Evolutionary conservation across 208 protist genomes (phyloP).

Genomic region (Wallacemonas rigidus): DNA sequence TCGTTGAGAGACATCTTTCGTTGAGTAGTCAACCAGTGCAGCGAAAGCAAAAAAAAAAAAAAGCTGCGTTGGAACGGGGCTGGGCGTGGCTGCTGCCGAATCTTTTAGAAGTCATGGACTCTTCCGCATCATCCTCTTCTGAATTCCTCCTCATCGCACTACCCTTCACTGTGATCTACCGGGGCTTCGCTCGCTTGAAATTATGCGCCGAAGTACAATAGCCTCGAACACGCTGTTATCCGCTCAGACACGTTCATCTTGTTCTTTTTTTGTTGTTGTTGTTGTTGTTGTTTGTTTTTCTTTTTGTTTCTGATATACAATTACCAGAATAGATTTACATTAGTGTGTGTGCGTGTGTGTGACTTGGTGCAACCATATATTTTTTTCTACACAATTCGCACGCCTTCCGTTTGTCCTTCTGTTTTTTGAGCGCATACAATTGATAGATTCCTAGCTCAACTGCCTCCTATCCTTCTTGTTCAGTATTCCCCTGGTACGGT

Average conservation of each 20-base stretch:
- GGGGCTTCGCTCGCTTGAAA: too few species aligned
- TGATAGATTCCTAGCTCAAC: not conserved
- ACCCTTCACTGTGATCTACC: too few species aligned
- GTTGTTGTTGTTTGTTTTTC: not conserved
- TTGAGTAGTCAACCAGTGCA: not conserved
- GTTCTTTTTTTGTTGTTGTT: conserved; percentile 5
- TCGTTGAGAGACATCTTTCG: too few species aligned
- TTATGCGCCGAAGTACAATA: too few species aligned
- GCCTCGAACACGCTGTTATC: too few species aligned
- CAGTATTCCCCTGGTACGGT: too few species aligned
- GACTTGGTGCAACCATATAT: not conserved
- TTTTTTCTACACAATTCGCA: not conserved
- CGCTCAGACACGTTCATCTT: not conserved
- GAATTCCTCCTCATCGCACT: too few species aligned
- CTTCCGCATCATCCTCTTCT: too few species aligned
- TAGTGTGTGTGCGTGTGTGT: not conserved
- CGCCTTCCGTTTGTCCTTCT: not conserved
- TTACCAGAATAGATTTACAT: conserved; percentile 6
- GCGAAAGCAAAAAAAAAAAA: not conserved
- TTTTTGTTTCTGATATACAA: not conserved
- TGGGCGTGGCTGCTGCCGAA: not conserved
- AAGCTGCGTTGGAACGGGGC: not conserved
- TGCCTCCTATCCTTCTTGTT: too few species aligned
- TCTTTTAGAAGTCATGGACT: not conserved
- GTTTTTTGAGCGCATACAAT: not conserved